Percentiles rank a stretch among this genome's conserved stretches.
Conservation (phyloP, 1,139 yeast genomes). For the Diutina sp. region DNA sequence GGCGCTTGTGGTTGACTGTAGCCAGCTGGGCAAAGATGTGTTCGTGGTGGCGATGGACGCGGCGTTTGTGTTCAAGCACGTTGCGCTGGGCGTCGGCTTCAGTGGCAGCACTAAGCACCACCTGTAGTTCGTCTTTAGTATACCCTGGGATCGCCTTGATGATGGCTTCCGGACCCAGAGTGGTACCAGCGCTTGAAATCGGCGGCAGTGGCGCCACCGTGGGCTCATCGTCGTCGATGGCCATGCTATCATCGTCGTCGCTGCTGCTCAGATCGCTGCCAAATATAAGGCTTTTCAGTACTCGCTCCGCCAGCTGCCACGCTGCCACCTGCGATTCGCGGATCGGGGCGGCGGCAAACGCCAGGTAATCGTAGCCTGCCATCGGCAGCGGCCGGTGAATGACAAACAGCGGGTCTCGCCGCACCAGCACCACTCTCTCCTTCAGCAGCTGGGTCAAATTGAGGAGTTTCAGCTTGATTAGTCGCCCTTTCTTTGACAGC, state of each 20-base stretch:
- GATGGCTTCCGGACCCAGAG: not conserved
- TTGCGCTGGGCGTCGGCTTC: conserved; percentile 18
- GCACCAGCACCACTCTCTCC: conserved; percentile 2
- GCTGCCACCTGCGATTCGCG: conserved; percentile 28
- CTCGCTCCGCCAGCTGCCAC: conserved; percentile 35
- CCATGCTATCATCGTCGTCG: not conserved
- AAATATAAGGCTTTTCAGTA: conserved; percentile 23
- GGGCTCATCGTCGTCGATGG: not conserved
- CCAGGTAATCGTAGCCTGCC: conserved; percentile 13
- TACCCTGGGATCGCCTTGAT: conserved; percentile 28
- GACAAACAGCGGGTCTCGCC: conserved; percentile 5
- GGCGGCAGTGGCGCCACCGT: not conserved
- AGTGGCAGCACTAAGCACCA: conserved; percentile 7
- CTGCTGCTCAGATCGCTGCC: conserved; percentile 13
- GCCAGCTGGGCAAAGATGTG: not conserved
- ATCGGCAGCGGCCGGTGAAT: conserved; percentile 11
- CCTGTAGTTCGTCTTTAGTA: conserved; percentile 22
- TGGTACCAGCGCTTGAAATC: not conserved
- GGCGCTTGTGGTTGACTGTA: conserved; percentile 23
- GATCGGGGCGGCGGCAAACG: conserved; percentile 11
- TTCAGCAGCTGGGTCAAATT: conserved; percentile 14
- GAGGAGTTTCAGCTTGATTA: conserved; percentile 9
- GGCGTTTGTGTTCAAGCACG: conserved; percentile 4
- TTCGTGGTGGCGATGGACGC: not conserved
- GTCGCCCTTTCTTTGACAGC: not conserved